phyloP scores from a whole-genome alignment of 768 basidiomycete genomes.

The Tylopilus subfusipes region DNA sequence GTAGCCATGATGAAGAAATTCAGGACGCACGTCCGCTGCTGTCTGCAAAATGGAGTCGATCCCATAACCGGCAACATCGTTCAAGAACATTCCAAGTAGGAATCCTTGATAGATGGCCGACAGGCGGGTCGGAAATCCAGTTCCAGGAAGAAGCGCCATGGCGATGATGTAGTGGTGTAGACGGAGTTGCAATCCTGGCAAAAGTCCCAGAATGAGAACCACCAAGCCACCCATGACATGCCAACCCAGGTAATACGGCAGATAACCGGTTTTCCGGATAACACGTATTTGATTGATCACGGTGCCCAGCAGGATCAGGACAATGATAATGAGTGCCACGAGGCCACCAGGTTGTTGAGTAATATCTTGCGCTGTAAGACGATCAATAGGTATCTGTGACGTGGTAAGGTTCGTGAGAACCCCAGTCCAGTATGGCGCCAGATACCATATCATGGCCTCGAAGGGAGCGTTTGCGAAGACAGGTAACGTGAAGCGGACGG shows the following conservation, averaged over 20 bases:
- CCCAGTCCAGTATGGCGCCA: constrained; percentile 76
- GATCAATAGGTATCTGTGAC: constrained; percentile 70
- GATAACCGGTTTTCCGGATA: constrained; percentile 81
- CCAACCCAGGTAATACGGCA: constrained; percentile 74
- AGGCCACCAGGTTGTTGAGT: constrained; percentile 63
- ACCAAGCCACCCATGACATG: constrained; percentile 64
- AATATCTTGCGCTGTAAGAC: constrained; percentile 70
- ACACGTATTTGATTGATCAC: constrained; percentile 77
- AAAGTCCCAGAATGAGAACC: constrained; percentile 58
- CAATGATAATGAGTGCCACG: constrained; percentile 62
- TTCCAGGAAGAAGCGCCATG: constrained; percentile 70
- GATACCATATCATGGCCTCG: constrained; percentile 71
- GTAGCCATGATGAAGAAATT: not conserved
- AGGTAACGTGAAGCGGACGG: constrained; percentile 72
- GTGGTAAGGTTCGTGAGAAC: constrained; percentile 70
- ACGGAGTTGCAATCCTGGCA: constrained; percentile 67
- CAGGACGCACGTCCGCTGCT: constrained; percentile 51
- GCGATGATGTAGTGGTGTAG: constrained; percentile 83
- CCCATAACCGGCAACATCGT: constrained; percentile 76
- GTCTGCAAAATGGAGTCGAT: constrained; percentile 81
- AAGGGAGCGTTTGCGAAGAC: constrained; percentile 63
- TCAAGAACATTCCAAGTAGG: constrained; percentile 77
- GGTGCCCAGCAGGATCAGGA: constrained; percentile 55
- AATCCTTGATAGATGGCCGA: constrained; percentile 81
- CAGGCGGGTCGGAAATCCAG: constrained; percentile 76